These are phyloP conservation scores for Lactifluus volemus DNA, from an alignment of 768 basidiomycete species.

Conservation along the genomic window DNA sequence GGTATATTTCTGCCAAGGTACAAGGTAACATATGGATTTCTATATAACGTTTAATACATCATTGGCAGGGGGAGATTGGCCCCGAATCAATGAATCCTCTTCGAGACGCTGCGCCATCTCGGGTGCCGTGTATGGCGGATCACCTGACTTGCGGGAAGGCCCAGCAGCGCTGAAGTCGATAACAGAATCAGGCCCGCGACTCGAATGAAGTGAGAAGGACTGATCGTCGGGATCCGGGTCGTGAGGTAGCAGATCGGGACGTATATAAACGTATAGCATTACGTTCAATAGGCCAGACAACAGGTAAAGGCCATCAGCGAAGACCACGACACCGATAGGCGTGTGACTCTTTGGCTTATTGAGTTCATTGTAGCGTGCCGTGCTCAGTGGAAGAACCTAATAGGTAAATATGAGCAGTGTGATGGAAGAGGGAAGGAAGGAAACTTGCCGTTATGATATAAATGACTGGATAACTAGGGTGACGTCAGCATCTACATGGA, in stretches of 20 bases:
- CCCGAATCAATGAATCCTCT: background rate
- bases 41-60: background rate
- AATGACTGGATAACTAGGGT: slow-evolving; percentile 37
- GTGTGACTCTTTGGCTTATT: slow-evolving; percentile 16
- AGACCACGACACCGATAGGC: slow-evolving; percentile 31
- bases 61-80: too few species aligned
- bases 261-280: slow-evolving; percentile 31
- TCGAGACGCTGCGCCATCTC: background rate
- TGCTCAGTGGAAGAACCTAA: slow-evolving; percentile 33
- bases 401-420: background rate
- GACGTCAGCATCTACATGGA: background rate
- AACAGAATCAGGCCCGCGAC: too few species aligned
- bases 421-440: background rate
- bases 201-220: background rate
- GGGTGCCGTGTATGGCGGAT: background rate
- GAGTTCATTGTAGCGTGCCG: slow-evolving; percentile 34
- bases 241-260: slow-evolving; percentile 33
- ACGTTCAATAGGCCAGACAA: slow-evolving; percentile 40
- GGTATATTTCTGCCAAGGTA: too few species aligned
- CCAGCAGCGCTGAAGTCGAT: too few species aligned
- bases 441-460: slow-evolving; percentile 32
- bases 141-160: background rate
- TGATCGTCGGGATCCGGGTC: background rate
- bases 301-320: slow-evolving; percentile 34
- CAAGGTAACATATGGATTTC: background rate